Evolutionary conservation across 1,284 basidiomycete species (phyloP).

Genomic region (Melampsora larici-populina): DNA sequence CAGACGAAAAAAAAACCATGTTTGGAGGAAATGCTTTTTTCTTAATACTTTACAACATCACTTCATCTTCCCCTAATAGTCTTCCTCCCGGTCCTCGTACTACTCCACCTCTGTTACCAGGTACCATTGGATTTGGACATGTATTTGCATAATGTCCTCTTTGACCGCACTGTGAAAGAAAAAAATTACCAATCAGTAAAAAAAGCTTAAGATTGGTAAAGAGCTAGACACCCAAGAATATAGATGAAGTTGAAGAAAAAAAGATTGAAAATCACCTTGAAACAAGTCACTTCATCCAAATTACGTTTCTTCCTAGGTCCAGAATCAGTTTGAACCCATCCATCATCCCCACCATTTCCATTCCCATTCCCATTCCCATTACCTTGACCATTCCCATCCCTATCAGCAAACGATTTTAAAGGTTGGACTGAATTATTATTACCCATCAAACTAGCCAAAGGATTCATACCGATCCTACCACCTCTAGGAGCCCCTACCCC

Average conservation of each 20-base stretch:
- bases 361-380: neutral
- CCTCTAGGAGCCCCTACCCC: constrained; percentile 1
- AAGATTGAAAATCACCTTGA: too few relatives aligned
- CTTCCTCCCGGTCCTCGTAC: constrained; percentile 46
- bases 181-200: neutral
- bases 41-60: constrained; percentile 1
- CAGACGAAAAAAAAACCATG: too few relatives aligned
- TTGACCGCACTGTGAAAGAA: constrained; percentile 67
- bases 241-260: too few relatives aligned
- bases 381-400: neutral
- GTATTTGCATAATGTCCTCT: constrained; percentile 93
- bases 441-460: neutral
- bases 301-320: constrained; percentile 62
- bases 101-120: constrained; percentile 71
- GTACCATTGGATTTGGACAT: constrained; percentile 77
- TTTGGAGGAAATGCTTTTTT: neutral
- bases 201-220: too few relatives aligned
- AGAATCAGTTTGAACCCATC: constrained; percentile 44
- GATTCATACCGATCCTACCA: neutral
- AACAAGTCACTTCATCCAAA: constrained; percentile 80
- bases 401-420: neutral
- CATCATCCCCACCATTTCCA: constrained; percentile 45
- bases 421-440: neutral
- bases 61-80: constrained; percentile 32
- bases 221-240: too few relatives aligned